Percentiles rank a stretch among this genome's conserved stretches.
Conservation (phyloP, 1,139 yeast genomes). For the Debaryomyces coudertii region DNA sequence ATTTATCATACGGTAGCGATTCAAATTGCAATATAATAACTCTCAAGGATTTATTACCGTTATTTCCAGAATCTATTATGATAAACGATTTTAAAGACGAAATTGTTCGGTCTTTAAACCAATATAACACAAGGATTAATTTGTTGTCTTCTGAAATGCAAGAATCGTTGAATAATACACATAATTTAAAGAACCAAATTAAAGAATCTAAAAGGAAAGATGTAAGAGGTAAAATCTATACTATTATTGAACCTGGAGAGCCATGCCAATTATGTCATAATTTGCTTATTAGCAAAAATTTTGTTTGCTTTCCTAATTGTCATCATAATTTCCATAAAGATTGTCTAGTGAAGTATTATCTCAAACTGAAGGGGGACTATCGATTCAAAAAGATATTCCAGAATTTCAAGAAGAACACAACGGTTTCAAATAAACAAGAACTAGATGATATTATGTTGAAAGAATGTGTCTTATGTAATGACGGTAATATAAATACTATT, state of each 20-base stretch:
- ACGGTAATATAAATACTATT: constrained; percentile 66
- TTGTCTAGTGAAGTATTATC: constrained; percentile 66
- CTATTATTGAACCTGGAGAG: constrained; percentile 78
- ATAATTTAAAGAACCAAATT: constrained; percentile 63
- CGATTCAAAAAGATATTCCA: constrained; percentile 64
- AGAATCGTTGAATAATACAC: constrained; percentile 66
- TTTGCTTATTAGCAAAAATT: constrained; percentile 71
- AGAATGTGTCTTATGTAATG: constrained; percentile 83
- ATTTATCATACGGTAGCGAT: constrained; percentile 24
- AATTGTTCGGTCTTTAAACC: constrained; percentile 74
- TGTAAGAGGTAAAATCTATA: constrained; percentile 36
- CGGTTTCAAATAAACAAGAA: constrained; percentile 37
- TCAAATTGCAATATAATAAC: constrained; percentile 42
- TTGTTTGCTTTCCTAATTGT: constrained; percentile 81
- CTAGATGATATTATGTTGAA: constrained; percentile 63
- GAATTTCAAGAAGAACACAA: constrained; percentile 50
- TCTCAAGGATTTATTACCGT: constrained; percentile 80
- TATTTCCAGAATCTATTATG: constrained; percentile 81
- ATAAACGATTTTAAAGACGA: constrained; percentile 86
- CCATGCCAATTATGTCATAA: constrained; percentile 74
- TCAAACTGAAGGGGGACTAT: constrained; percentile 66
- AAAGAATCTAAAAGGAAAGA: constrained; percentile 48
- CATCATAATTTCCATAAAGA: constrained; percentile 90
- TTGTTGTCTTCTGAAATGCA: constrained; percentile 76
- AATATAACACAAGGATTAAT: constrained; percentile 65